Percentiles rank a stretch among this genome's conserved stretches.
phyloP scores from a whole-genome alignment of 306 rosid species.

The Cicer judaicum region DNA sequence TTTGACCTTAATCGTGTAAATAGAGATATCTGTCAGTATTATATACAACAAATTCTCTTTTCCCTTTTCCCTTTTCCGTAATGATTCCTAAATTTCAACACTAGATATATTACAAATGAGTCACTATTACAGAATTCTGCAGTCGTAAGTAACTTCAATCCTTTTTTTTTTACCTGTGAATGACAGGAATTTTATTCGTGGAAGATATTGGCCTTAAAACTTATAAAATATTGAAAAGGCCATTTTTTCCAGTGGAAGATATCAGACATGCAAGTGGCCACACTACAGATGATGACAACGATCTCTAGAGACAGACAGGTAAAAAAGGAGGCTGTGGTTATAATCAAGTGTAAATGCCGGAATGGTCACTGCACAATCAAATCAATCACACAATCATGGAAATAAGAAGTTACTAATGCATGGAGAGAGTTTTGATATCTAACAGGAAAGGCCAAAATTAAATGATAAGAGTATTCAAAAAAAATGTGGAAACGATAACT shows the following conservation, averaged over 20 bases:
- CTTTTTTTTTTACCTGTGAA: slow-evolving; percentile 13
- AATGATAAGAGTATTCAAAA: slow-evolving; percentile 12
- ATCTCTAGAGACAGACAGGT: slow-evolving; percentile 10
- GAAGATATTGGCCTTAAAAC: background rate
- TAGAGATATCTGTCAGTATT: slow-evolving; percentile 12
- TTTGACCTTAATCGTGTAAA: slow-evolving; percentile 21
- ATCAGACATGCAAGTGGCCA: slow-evolving; percentile 1
- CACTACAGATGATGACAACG: background rate
- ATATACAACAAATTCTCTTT: background rate
- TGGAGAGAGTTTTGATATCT: background rate
- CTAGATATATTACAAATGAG: background rate
- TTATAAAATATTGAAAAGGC: background rate
- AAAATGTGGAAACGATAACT: background rate
- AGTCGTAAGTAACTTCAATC: slow-evolving; percentile 5
- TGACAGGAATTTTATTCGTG: slow-evolving; percentile 1
- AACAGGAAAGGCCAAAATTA: slow-evolving; percentile 1
- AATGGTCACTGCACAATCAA: slow-evolving; percentile 18
- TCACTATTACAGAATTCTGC: slow-evolving; percentile 8
- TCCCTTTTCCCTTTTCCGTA: background rate
- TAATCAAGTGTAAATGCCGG: slow-evolving; percentile 5
- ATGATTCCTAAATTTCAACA: slow-evolving; percentile 10
- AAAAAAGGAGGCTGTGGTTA: background rate
- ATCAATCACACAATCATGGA: slow-evolving; percentile 1
- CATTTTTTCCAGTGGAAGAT: background rate
- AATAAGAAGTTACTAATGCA: slow-evolving; percentile 20